A percentile compares a stretch with the other conserved stretches of the same genome.
These are phyloP conservation scores for Podaxis rugospora DNA, from an alignment of 768 basidiomycete species.

Conservation along the genomic window DNA sequence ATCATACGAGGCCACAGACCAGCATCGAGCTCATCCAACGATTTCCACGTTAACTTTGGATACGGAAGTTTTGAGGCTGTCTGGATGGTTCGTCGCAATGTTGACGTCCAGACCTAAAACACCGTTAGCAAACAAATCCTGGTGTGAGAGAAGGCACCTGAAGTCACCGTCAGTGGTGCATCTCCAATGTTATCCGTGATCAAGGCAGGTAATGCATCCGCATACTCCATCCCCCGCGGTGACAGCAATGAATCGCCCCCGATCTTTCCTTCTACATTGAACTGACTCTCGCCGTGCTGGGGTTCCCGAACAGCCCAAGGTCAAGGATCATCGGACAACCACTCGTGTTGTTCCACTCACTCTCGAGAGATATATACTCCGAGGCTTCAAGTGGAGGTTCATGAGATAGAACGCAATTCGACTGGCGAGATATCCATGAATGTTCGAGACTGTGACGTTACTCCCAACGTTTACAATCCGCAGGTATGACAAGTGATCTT, in stretches of 20 bases:
- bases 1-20: slow-evolving; percentile 30
- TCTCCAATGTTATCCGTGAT: slow-evolving; percentile 91
- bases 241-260: slow-evolving; percentile 95
- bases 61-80: slow-evolving; percentile 82
- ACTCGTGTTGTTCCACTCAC: slow-evolving; percentile 39
- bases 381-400: slow-evolving; percentile 95
- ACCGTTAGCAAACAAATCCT: neutral
- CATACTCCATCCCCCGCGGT: slow-evolving; percentile 78
- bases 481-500: slow-evolving; percentile 86
- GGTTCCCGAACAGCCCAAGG: slow-evolving; percentile 6
- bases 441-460: slow-evolving; percentile 79
- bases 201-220: slow-evolving; percentile 78
- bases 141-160: neutral
- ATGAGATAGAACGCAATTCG: slow-evolving; percentile 98
- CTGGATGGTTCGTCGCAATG: slow-evolving; percentile 87
- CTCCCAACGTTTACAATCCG: slow-evolving; percentile 92
- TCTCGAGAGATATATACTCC: slow-evolving; percentile 93
- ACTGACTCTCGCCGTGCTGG: slow-evolving; percentile 97
- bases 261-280: slow-evolving; percentile 94
- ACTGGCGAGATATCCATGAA: slow-evolving; percentile 94
- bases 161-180: slow-evolving; percentile 72
- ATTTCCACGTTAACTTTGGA: slow-evolving; percentile 96
- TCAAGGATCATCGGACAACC: neutral
- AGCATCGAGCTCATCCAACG: slow-evolving; percentile 95
- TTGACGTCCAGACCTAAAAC: slow-evolving; percentile 96